Base-by-base conservation (phyloP, 2,329 filamentous ascomycete genomes). In the Neofusicoccum sp. region DNA sequence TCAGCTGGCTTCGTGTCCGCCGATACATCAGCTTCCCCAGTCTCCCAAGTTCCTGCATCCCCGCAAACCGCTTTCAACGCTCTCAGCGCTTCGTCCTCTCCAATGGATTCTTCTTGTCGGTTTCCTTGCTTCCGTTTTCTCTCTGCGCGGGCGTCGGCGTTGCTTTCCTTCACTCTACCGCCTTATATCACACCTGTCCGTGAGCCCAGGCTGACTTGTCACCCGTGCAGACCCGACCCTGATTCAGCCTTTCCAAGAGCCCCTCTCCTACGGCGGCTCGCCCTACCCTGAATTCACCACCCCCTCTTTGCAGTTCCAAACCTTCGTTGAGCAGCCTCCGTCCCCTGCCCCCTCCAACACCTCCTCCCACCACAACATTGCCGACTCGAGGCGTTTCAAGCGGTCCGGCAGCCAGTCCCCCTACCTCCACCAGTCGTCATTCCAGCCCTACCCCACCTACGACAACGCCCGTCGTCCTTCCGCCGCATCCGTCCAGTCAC, bases 401-500 rank as follows among this genome's bases (percentile, higher is more conserved):
- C 81, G 67, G 37, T 66, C 79, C 62, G 84, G 82, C 66, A 87
- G 84, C 71, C 82, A 85, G 12, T 91, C 89, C n/a, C 90, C 90
- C 3, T 89, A 87, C 71, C 81, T 89, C 65, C 84, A 84, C 66
- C 81, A 78, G 66, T 78, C 81, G 47, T 73, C 77, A 66, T 87
- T 83, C 70, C 81, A 85, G 67, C 82, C 83, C 45, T 88, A 87
- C 74, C 74, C 78, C 33, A 64, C 68, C 3, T 74, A 73, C 62
- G 77, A 79, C 45, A 81, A 69, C 43, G 76, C 84, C 63, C 84
- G 90, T 47, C 83, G 89, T 56, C 86, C 85, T 61, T 94, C 91
- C 54, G 82, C 90, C 65, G 85, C 85, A 28, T 93, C 91, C 14
- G 87, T 87, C 66, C 87, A 87, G 66, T 92, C 91, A 1, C 85